Conservation (phyloP, 2,329 filamentous ascomycete genomes). For the Aspergillus aculeatinus region DNA sequence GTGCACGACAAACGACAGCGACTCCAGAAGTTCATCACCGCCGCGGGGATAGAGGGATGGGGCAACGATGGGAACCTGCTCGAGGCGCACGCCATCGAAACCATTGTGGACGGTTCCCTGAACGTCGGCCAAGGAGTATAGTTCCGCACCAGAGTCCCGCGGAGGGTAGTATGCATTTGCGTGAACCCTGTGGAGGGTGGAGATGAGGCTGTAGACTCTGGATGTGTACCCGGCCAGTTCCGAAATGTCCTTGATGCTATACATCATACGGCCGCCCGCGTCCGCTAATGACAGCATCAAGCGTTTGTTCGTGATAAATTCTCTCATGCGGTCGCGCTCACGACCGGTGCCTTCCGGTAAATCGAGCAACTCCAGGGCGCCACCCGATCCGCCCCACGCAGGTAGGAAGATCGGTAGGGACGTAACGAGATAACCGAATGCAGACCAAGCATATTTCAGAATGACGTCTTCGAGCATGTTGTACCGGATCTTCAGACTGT, state of each 20-base stretch:
- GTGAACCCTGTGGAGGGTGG: constrained; percentile 89
- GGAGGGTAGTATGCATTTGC: constrained; percentile 79
- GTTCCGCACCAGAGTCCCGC: constrained; percentile 67
- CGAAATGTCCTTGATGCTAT: constrained; percentile 96
- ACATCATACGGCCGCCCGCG: constrained; percentile 98
- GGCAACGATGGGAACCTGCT: constrained; percentile 89
- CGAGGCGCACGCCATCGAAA: constrained; percentile 89
- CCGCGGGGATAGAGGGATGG: constrained; percentile 84
- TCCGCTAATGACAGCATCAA: constrained; percentile 97
- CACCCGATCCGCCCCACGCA: constrained; percentile 84
- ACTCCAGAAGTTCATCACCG: constrained; percentile 87
- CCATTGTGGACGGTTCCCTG: constrained; percentile 93
- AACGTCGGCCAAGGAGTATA: constrained; percentile 85
- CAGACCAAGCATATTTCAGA: constrained; percentile 97
- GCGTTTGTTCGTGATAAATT: constrained; percentile 98
- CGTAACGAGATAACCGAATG: constrained; percentile 91
- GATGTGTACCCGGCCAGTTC: constrained; percentile 96
- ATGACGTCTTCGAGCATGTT: constrained; percentile 99
- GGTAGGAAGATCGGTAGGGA: constrained; percentile 92
- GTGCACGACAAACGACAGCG: constrained; percentile 82
- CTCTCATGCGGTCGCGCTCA: constrained; percentile 88
- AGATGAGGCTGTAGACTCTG: constrained; percentile 91
- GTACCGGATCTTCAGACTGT: constrained; percentile 95
- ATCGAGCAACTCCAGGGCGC: constrained; percentile 63
- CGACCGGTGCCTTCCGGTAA: constrained; percentile 43